A percentile compares a stretch with the other conserved stretches of the same genome.
Evolutionary conservation across 495 filamentous ascomycete genomes (phyloP).

Genomic region (Cudoniella acicularis): DNA sequence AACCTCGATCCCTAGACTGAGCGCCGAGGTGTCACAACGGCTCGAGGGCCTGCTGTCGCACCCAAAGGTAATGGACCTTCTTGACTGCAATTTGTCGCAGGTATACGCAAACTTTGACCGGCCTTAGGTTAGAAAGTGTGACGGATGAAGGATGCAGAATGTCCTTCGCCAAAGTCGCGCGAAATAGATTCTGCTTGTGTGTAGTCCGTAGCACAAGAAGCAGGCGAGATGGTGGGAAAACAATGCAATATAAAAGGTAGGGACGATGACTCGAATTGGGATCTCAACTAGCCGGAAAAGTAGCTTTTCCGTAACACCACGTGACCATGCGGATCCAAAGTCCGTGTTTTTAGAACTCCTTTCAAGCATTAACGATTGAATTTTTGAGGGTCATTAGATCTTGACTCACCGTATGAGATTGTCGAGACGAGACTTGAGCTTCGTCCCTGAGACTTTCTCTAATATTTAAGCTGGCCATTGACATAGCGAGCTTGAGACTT

Average conservation of each 20-base stretch:
- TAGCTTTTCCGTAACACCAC: no score
- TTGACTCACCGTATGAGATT: no score
- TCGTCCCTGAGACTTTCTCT: no score
- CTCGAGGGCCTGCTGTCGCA: slow-evolving; percentile 7
- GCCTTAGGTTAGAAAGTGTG: slow-evolving; percentile 18
- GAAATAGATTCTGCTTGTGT: slow-evolving; percentile 19
- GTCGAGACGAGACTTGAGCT: no score
- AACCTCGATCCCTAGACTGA: slow-evolving; percentile 15
- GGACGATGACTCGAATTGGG: slow-evolving; percentile 14
- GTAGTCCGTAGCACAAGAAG: slow-evolving; percentile 18
- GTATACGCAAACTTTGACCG: slow-evolving; percentile 15
- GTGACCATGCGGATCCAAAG: no score
- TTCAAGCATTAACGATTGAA: no score
- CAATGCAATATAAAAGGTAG: slow-evolving; percentile 5
- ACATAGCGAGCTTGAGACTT: no score
- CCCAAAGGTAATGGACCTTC: slow-evolving; percentile 13
- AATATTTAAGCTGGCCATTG: no score
- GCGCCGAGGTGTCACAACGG: slow-evolving; percentile 12
- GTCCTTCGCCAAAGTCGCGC: slow-evolving; percentile 20
- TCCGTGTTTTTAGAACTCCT: no score
- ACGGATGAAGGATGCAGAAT: slow-evolving; percentile 21
- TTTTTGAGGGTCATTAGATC: no score
- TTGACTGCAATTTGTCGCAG: slow-evolving; percentile 16
- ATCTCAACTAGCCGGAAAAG: slow-evolving; percentile 18
- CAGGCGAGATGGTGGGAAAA: slow-evolving; percentile 9